phyloP scores from a whole-genome alignment of 1,284 basidiomycete species.

The Boletus nobilissimus region DNA sequence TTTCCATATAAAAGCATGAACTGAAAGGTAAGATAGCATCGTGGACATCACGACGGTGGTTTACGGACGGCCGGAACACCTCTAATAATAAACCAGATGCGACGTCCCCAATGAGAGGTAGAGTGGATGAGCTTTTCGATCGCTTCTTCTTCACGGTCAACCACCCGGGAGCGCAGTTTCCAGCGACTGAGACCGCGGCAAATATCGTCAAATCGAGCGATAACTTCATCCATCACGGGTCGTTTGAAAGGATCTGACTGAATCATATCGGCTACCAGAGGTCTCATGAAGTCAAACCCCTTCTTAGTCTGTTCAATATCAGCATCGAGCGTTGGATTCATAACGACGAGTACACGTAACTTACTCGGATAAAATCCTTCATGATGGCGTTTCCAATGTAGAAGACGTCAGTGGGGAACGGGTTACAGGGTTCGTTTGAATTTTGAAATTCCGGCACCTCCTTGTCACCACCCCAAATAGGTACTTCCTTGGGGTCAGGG shows the following conservation, averaged over 20 bases:
- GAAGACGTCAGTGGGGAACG: neutral
- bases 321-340: no score
- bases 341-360: no score
- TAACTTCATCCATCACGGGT: neutral
- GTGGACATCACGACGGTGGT: neutral
- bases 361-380: neutral
- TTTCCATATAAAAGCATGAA: no score
- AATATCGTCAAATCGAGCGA: neutral
- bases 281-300: neutral
- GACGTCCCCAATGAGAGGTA: conserved; percentile 2
- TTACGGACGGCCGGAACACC: neutral
- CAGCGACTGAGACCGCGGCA: neutral
- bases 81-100: neutral
- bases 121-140: neutral
- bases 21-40: no score
- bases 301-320: neutral
- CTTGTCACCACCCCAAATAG: neutral
- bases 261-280: neutral
- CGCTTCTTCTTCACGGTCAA: neutral
- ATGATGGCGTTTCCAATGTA: neutral
- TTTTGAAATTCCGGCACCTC: neutral
- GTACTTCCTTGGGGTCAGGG: neutral
- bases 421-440: neutral
- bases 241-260: neutral
- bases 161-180: neutral